These are phyloP conservation scores for Penicillium odoratum DNA, from an alignment of 495 filamentous ascomycete species.

Conservation along the genomic window DNA sequence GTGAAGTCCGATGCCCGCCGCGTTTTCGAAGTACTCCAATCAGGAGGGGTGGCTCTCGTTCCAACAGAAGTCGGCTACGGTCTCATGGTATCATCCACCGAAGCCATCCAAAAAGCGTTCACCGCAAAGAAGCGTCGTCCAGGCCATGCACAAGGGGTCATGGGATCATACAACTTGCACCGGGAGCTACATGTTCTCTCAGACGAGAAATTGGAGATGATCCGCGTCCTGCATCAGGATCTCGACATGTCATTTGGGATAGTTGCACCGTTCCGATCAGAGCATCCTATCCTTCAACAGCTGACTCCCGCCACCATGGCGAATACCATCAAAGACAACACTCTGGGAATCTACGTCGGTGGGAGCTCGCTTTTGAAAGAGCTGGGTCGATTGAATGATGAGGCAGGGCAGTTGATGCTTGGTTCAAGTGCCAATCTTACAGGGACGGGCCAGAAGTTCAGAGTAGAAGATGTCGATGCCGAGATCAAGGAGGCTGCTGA, in stretches of 20 bases:
- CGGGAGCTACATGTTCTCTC: constrained; percentile 24
- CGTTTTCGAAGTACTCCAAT: constrained; percentile 8
- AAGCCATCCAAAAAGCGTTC: constrained; percentile 23
- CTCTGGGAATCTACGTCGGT: constrained; percentile 22
- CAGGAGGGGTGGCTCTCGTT: constrained; percentile 6
- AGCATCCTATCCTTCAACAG: constrained; percentile 15
- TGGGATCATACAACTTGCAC: constrained; percentile 25
- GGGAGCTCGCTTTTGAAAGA: constrained; percentile 23
- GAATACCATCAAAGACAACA: constrained; percentile 24
- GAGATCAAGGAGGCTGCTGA: constrained; percentile 25
- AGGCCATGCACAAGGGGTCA: constrained; percentile 25
- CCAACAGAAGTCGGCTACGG: constrained; percentile 33
- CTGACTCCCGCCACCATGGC: constrained; percentile 3
- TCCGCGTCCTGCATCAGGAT: constrained; percentile 26
- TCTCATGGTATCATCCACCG: constrained; percentile 23
- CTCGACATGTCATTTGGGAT: constrained; percentile 23
- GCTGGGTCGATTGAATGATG: constrained; percentile 21
- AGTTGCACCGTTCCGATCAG: constrained; percentile 15
- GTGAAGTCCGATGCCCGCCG: constrained; percentile 4
- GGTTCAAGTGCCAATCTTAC: constrained; percentile 32
- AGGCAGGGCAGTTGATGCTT: constrained; percentile 20
- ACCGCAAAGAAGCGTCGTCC: constrained; percentile 23
- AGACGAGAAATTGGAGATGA: constrained; percentile 23
- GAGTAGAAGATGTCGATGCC: constrained; percentile 32
- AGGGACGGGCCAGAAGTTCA: constrained; percentile 27